These are phyloP conservation scores for Bisporella sp. DNA, from an alignment of 2,329 filamentous ascomycete species.

Conservation along the genomic window DNA sequence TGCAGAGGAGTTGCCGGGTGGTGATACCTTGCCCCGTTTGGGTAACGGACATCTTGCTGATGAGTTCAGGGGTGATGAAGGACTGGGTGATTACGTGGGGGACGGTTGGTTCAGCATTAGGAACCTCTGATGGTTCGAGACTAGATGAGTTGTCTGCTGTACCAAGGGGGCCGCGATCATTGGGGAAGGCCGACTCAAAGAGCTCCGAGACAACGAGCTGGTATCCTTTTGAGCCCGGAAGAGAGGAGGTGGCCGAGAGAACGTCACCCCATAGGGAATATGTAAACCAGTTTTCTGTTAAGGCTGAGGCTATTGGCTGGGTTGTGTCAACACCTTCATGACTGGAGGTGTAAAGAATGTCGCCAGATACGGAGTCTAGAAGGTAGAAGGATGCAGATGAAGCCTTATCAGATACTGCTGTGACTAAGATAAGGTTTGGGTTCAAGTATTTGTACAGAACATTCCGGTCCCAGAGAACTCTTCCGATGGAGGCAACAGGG, in stretches of 20 bases:
- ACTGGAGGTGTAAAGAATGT: conserved; percentile 63
- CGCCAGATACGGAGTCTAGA: conserved; percentile 79
- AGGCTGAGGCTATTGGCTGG: conserved; percentile 66
- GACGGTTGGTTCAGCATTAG: conserved; percentile 45
- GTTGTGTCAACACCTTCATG: conserved; percentile 68
- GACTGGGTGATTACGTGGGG: conserved; percentile 75
- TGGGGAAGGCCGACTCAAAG: conserved; percentile 76
- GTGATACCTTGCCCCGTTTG: conserved; percentile 91
- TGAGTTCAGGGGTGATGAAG: conserved; percentile 72
- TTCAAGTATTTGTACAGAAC: conserved; percentile 98
- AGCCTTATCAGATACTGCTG: conserved; percentile 52
- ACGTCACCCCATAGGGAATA: conserved; percentile 70
- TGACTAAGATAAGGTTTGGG: conserved; percentile 74
- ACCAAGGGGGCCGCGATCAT: conserved; percentile 77
- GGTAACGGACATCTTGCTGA: conserved; percentile 74
- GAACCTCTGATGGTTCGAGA: conserved; percentile 55
- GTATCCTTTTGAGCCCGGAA: conserved; percentile 68
- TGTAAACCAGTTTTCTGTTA: conserved; percentile 93
- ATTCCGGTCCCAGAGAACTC: conserved; percentile 83
- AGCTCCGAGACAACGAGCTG: conserved; percentile 82
- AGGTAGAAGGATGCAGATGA: conserved; percentile 66
- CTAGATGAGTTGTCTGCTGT: conserved; percentile 68
- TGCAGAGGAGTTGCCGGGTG: conserved; percentile 72
- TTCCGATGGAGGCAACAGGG: conserved; percentile 88
- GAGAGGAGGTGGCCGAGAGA: conserved; percentile 46